Percentiles rank a stretch among this genome's conserved stretches.
phyloP scores from a whole-genome alignment of 805 yeast genomes.

The Danielia oregonensis region DNA sequence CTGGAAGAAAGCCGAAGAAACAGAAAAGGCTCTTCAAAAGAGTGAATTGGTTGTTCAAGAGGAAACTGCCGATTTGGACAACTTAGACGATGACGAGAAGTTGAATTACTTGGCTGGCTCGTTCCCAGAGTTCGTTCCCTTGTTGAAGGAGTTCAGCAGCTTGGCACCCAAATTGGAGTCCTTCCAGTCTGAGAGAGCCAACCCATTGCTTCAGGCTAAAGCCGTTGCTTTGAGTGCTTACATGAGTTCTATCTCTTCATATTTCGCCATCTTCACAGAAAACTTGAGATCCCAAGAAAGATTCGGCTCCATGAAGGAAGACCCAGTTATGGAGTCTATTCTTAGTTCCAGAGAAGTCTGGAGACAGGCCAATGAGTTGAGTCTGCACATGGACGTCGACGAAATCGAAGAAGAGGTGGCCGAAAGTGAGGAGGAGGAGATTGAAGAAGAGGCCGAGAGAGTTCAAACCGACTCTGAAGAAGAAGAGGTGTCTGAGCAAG shows the following conservation, averaged over 20 bases:
- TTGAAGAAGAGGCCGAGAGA: slow-evolving; percentile 10
- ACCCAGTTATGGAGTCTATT: slow-evolving; percentile 84
- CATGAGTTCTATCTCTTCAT: slow-evolving; percentile 71
- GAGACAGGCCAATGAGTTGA: slow-evolving; percentile 66
- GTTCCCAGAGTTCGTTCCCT: slow-evolving; percentile 83
- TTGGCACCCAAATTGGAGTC: slow-evolving; percentile 41
- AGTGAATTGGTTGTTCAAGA: slow-evolving; percentile 11
- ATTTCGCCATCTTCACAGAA: slow-evolving; percentile 69
- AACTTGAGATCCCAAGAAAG: slow-evolving; percentile 51
- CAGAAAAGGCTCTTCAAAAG: slow-evolving; percentile 29
- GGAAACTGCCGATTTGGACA: slow-evolving; percentile 13
- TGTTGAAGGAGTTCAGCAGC: slow-evolving; percentile 55
- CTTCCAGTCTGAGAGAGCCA: slow-evolving; percentile 22
- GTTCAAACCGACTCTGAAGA: slow-evolving; percentile 11
- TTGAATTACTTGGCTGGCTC: slow-evolving; percentile 51
- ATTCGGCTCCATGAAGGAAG: slow-evolving; percentile 67
- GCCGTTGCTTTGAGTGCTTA: slow-evolving; percentile 72
- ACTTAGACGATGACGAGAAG: slow-evolving; percentile 51
- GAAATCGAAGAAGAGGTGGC: not conserved
- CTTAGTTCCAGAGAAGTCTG: slow-evolving; percentile 81
- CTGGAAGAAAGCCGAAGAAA: slow-evolving; percentile 62
- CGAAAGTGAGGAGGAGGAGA: slow-evolving; percentile 1
- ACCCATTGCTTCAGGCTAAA: slow-evolving; percentile 45
- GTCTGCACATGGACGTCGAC: not conserved
- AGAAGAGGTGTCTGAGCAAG: slow-evolving; percentile 2